Percentiles rank a stretch among this genome's conserved stretches.
Conservation (phyloP, 192 early-diverging fungal genomes). For the Coemansia sp. region DNA sequence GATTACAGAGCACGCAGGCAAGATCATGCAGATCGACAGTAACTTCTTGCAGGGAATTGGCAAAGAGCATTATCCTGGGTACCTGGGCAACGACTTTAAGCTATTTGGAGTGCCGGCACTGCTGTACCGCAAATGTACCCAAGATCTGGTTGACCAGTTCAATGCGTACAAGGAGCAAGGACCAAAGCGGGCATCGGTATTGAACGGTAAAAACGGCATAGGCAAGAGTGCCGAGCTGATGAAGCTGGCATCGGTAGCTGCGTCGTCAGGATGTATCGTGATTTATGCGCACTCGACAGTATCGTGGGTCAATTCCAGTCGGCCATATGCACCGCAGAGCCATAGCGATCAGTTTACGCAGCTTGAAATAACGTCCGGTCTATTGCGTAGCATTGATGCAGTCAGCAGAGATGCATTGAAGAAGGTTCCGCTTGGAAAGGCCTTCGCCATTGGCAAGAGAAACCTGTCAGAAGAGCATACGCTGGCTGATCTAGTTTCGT, state of each 20-base stretch:
- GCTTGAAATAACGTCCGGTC: slow-evolving; percentile 24
- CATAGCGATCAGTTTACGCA: slow-evolving; percentile 29
- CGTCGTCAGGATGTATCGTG: slow-evolving; percentile 25
- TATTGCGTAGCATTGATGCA: slow-evolving; percentile 16
- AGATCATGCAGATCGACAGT: slow-evolving; percentile 25
- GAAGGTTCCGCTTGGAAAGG: slow-evolving; percentile 34
- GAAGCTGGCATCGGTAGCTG: slow-evolving; percentile 39
- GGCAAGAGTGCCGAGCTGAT: slow-evolving; percentile 53
- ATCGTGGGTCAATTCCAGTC: slow-evolving; percentile 49
- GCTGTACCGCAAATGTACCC: slow-evolving; percentile 38
- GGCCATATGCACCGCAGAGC: slow-evolving; percentile 35
- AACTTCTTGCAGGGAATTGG: slow-evolving; percentile 30
- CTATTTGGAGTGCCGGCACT: slow-evolving; percentile 45
- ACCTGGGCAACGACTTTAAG: slow-evolving; percentile 36
- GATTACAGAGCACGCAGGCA: slow-evolving; percentile 13
- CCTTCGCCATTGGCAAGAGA: slow-evolving; percentile 28
- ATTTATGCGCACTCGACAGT: slow-evolving; percentile 34
- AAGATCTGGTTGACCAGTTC: slow-evolving; percentile 32
- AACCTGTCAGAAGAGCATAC: slow-evolving; percentile 19
- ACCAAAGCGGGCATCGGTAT: slow-evolving; percentile 24
- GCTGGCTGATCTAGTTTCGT: slow-evolving; percentile 32
- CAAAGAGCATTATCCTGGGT: slow-evolving; percentile 27
- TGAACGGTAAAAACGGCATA: slow-evolving; percentile 34
- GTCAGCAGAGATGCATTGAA: slow-evolving; percentile 30
- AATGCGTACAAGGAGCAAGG: slow-evolving; percentile 1